Conservation (phyloP, 2,329 filamentous ascomycete species). For the Microcyclosporella mali region DNA sequence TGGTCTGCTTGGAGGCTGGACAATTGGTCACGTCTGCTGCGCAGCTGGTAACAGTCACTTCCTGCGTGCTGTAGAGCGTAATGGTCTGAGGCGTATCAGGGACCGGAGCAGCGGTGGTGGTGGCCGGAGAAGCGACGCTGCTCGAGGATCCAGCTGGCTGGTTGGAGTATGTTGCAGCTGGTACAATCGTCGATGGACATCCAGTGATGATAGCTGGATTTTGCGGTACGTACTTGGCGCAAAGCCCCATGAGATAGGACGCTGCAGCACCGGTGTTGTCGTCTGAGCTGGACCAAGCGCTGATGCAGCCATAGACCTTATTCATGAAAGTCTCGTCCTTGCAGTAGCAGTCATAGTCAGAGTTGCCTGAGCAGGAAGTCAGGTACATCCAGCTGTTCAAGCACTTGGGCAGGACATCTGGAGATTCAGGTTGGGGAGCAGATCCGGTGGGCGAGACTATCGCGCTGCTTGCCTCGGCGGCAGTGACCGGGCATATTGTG, state of each 20-base stretch:
- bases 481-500: conserved; percentile 37
- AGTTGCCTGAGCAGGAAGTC: conserved; percentile 75
- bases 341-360: conserved; percentile 81
- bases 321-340: conserved; percentile 67
- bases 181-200: conserved; percentile 55
- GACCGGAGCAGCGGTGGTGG: conserved; percentile 7
- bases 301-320: conserved; percentile 75
- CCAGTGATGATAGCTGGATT: conserved; percentile 85
- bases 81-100: conserved; percentile 10
- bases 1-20: conserved; percentile 15
- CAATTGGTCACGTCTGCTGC: conserved; percentile 23
- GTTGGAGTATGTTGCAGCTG: conserved; percentile 31
- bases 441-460: conserved; percentile 3
- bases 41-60: conserved; percentile 37
- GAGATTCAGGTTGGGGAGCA: conserved; percentile 42
- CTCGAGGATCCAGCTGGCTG: conserved; percentile 5
- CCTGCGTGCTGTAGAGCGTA: conserved; percentile 23
- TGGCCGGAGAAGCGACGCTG: conserved; percentile 5
- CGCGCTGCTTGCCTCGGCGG: conserved; percentile 10
- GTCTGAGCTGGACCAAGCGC: conserved; percentile 63
- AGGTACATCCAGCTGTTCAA: conserved; percentile 82
- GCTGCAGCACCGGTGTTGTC: conserved; percentile 64
- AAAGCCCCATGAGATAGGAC: conserved; percentile 85
- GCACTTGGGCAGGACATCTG: conserved; percentile 74
- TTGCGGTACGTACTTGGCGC: conserved; percentile 62